Evolutionary conservation across 2,329 filamentous ascomycete genomes (phyloP).

Genomic region (Ilyonectria robusta): DNA sequence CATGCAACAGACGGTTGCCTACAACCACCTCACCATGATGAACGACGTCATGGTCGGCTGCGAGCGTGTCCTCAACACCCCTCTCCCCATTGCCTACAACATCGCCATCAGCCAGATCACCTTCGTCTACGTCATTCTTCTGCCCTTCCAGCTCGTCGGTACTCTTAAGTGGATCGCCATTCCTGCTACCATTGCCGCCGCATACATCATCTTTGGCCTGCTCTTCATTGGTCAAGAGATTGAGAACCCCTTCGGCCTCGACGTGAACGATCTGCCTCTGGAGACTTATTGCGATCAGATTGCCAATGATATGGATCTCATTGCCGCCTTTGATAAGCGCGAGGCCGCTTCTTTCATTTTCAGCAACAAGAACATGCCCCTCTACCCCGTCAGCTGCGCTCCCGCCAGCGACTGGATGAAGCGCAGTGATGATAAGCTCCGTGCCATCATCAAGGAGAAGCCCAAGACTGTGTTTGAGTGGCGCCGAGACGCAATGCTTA

Average conservation of each 20-base stretch:
- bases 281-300: slow-evolving; percentile 84
- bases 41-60: slow-evolving; percentile 81
- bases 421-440: slow-evolving; percentile 58
- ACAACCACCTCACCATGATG: slow-evolving; percentile 73
- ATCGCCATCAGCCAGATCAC: slow-evolving; percentile 91
- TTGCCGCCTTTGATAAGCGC: slow-evolving; percentile 67
- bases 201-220: slow-evolving; percentile 88
- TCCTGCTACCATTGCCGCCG: slow-evolving; percentile 78
- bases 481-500: slow-evolving; percentile 42
- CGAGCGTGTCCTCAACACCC: slow-evolving; percentile 86
- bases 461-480: slow-evolving; percentile 55
- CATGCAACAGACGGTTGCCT: slow-evolving; percentile 72
- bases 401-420: slow-evolving; percentile 56
- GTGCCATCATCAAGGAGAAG: slow-evolving; percentile 57
- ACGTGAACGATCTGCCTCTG: slow-evolving; percentile 86
- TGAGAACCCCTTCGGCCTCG: slow-evolving; percentile 87
- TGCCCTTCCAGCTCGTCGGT: slow-evolving; percentile 84
- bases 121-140: slow-evolving; percentile 84
- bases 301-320: slow-evolving; percentile 80
- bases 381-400: slow-evolving; percentile 68
- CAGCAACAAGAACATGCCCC: slow-evolving; percentile 62
- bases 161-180: slow-evolving; percentile 81
- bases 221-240: slow-evolving; percentile 83
- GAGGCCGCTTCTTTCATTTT: slow-evolving; percentile 51
- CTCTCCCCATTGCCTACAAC: slow-evolving; percentile 85